A percentile compares a stretch with the other conserved stretches of the same genome.
Evolutionary conservation across 345 rosid genomes (phyloP).

Genomic region (Sonneratia alba): DNA sequence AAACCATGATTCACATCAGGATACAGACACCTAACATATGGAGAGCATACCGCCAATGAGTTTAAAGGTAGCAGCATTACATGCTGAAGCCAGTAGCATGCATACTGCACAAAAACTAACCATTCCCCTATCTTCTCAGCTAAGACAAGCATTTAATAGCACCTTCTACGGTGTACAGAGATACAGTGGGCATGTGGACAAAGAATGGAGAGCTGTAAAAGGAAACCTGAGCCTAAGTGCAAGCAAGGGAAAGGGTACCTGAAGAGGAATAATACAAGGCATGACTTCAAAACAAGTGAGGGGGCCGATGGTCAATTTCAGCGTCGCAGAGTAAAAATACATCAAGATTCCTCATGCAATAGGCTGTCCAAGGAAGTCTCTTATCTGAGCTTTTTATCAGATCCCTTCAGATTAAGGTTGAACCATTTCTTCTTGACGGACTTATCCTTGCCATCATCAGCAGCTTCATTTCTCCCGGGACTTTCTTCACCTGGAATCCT

Average conservation of each 20-base stretch:
- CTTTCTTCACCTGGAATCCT: constrained; percentile 59
- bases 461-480: constrained; percentile 56
- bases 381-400: constrained; percentile 63
- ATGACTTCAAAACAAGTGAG: too few relatives aligned
- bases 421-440: constrained; percentile 89
- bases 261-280: too few relatives aligned
- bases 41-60: background rate
- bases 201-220: too few relatives aligned
- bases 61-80: background rate
- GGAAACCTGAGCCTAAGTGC: too few relatives aligned
- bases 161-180: too few relatives aligned
- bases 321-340: too few relatives aligned
- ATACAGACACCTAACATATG: background rate
- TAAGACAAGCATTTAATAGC: background rate
- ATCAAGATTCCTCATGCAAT: background rate
- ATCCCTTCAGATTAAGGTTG: constrained; percentile 74
- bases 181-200: too few relatives aligned
- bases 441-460: constrained; percentile 87
- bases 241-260: too few relatives aligned
- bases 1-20: too few relatives aligned
- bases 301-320: too few relatives aligned
- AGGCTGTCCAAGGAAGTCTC: background rate
- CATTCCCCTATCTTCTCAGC: background rate
- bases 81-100: background rate
- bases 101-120: background rate